These are phyloP conservation scores for Coprinopsis strossmayeri DNA, from an alignment of 768 basidiomycete species.

Conservation along the genomic window DNA sequence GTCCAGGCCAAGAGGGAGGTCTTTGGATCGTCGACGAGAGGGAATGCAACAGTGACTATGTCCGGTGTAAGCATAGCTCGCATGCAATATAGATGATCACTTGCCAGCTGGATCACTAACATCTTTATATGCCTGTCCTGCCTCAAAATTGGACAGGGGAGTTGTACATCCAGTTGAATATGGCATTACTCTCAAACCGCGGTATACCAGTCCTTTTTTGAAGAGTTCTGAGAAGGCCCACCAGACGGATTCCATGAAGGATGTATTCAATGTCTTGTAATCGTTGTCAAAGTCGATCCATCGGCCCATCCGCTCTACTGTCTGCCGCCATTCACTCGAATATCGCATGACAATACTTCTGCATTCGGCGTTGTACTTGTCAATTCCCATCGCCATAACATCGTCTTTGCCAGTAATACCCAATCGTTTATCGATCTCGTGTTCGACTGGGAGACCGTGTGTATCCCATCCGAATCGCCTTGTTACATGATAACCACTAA, in stretches of 20 bases:
- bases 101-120: conserved; percentile 87
- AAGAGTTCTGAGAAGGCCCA: conserved; percentile 97
- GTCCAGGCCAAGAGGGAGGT: conserved; percentile 96
- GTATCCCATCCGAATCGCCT: conserved; percentile 99
- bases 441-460: conserved; percentile 96
- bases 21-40: conserved; percentile 84
- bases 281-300: conserved; percentile 99
- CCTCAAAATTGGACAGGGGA: conserved; percentile 96
- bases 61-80: not conserved
- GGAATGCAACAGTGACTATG: conserved; percentile 86
- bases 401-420: conserved; percentile 90
- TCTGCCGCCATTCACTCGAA: conserved; percentile 86
- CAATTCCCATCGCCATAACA: conserved; percentile 93
- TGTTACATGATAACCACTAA: conserved; percentile 87
- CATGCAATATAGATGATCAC: conserved; percentile 16
- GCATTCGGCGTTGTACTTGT: conserved; percentile 96
- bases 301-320: conserved; percentile 96
- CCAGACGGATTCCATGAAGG: conserved; percentile 99
- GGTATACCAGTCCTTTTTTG: conserved; percentile 88
- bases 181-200: conserved; percentile 93
- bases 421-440: conserved; percentile 97
- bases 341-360: conserved; percentile 97
- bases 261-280: conserved; percentile 91
- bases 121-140: conserved; percentile 86
- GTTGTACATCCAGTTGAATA: conserved; percentile 97